Evolutionary conservation across 352 stramenopile species (phyloP), one percentile per base, ranked within the genome.

Genomic region (Phytopythium delawarense): DNA sequence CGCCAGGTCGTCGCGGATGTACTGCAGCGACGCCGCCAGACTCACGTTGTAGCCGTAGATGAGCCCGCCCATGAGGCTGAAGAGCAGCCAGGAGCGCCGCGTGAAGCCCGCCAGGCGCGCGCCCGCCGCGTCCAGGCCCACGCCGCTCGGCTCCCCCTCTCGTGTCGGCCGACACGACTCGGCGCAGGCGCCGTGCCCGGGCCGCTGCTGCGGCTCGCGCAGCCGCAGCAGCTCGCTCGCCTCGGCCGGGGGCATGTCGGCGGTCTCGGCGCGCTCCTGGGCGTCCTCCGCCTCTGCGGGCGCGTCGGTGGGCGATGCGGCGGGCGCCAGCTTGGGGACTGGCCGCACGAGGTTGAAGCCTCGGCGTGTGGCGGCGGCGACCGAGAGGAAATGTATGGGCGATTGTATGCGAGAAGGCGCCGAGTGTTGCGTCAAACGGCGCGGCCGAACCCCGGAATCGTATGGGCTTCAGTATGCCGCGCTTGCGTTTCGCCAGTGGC

Each of bases 21-120:
- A 96, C 59, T 91, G 83, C 57, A 96, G 69, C 40, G 85, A 79
- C 37, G 87, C 81, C 12, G 81, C 87, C 59, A 95, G 65, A 51
- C 87, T 90, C 62, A 95, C 87, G 69, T 95, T 95, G 76, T 95
- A 93, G 54, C 87, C 87, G 70, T 96, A 96, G 59, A 96, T 92
- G 63, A 96, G 80, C 0, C 87, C 84, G 34, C 84, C 84, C 42
- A 92, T 74, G 66, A 92, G 61, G 61, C 87, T 95, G 57, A 95
- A 95, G 11, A 89, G 60, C 60, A 84, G 76, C 86, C 86, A 95
- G 54, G 72, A 78, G 61, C 66, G 79, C n/a, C 72, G 75, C 56
- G 81, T 77, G 49, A 65, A 75, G 59, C 65, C 59, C n/a, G 28
- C 40, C 25, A 54, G 48, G 23, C 48, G 34, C 48, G 16, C 48